Evolutionary conservation across 2,329 filamentous ascomycete species (phyloP).

Genomic region (Hypocrella siamensis): DNA sequence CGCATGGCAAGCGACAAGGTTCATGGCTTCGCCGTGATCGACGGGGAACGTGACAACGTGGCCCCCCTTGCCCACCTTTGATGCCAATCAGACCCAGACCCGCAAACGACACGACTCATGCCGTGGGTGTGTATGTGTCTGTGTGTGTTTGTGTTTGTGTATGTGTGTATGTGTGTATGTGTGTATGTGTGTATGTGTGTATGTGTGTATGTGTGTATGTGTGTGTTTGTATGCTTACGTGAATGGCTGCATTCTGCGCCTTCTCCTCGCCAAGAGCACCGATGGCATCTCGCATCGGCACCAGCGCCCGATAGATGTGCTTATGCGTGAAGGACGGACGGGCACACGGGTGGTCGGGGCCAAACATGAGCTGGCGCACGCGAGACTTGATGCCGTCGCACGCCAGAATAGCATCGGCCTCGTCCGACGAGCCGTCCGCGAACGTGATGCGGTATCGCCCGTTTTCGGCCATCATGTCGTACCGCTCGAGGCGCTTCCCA

Average conservation of each 20-base stretch:
- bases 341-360: constrained; percentile 18
- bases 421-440: constrained; percentile 15
- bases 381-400: constrained; percentile 50
- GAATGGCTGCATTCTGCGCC: constrained; percentile 10
- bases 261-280: constrained; percentile 26
- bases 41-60: constrained; percentile 3
- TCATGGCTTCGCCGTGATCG: constrained; percentile 3
- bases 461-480: constrained; percentile 9
- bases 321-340: constrained; percentile 33
- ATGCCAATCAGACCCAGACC: too few species aligned
- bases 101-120: not conserved
- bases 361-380: constrained; percentile 32
- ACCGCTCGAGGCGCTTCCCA: constrained; percentile 18
- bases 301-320: constrained; percentile 36
- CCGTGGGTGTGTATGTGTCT: not conserved
- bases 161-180: too few species aligned
- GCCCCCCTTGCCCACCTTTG: constrained; percentile 3
- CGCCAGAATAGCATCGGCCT: constrained; percentile 29
- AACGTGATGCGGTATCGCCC: constrained; percentile 17
- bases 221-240: not conserved
- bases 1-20: constrained; percentile 3
- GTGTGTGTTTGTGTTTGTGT: too few species aligned
- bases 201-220: not conserved
- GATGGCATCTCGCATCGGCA: constrained; percentile 34
- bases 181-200: too few species aligned